Evolutionary conservation across 768 basidiomycete species (phyloP).

Genomic region (Amanita muscaria): DNA sequence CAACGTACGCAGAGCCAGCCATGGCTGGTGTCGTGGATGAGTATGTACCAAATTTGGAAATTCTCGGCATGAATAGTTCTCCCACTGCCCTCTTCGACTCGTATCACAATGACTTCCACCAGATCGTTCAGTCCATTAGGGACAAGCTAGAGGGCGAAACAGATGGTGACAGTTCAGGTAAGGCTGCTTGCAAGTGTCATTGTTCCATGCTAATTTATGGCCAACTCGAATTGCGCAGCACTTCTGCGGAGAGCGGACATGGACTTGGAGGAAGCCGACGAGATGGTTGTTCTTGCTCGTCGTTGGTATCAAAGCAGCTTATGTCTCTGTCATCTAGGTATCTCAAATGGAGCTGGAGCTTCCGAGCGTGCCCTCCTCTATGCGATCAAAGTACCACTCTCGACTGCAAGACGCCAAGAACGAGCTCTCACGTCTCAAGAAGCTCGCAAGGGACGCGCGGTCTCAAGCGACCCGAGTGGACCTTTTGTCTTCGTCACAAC

Average conservation of each 20-base stretch:
- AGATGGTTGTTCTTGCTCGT: slow-evolving; percentile 56
- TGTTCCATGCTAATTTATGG: not conserved
- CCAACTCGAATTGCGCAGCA: slow-evolving; percentile 67
- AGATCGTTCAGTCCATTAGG: slow-evolving; percentile 66
- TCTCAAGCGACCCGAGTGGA: slow-evolving; percentile 65
- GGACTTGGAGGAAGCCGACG: slow-evolving; percentile 97
- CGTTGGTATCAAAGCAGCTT: not conserved
- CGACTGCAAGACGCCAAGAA: slow-evolving; percentile 70
- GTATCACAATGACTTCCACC: slow-evolving; percentile 88
- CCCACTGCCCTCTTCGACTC: slow-evolving; percentile 83
- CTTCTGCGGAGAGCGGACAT: slow-evolving; percentile 79
- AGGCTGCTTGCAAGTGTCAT: slow-evolving; percentile 17
- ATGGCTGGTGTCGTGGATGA: slow-evolving; percentile 12
- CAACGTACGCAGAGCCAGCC: slow-evolving; percentile 34
- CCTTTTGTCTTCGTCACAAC: slow-evolving; percentile 51
- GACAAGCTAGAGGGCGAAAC: slow-evolving; percentile 70
- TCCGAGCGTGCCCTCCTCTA: slow-evolving; percentile 84
- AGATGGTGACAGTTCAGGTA: slow-evolving; percentile 62
- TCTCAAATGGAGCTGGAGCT: slow-evolving; percentile 99
- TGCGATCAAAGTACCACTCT: slow-evolving; percentile 66
- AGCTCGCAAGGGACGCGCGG: slow-evolving; percentile 66
- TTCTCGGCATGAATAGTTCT: slow-evolving; percentile 60
- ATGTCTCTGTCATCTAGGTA: slow-evolving; percentile 41
- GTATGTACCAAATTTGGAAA: not conserved
- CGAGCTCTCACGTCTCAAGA: slow-evolving; percentile 73